These are phyloP conservation scores for Ceriops zippeliana DNA, from an alignment of 345 rosid species.

Conservation along the genomic window DNA sequence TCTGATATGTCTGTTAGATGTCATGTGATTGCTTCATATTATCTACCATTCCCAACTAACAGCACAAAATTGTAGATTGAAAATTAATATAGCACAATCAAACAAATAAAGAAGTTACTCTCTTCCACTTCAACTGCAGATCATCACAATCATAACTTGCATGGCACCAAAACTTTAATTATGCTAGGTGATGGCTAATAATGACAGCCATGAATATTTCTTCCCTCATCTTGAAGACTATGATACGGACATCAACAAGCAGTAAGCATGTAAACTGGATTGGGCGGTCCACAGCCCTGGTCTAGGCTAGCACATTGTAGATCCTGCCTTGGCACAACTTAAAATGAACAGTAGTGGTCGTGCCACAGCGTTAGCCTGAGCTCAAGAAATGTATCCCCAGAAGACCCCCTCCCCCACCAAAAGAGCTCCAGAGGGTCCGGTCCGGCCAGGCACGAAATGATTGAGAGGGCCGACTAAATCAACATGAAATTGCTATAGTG, in stretches of 20 bases:
- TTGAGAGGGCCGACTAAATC: too few relatives aligned
- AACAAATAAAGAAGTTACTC: not conserved
- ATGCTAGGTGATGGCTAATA: constrained; percentile 32
- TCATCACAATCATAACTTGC: constrained; percentile 45
- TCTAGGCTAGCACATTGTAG: too few relatives aligned
- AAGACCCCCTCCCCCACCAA: too few relatives aligned
- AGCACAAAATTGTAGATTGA: not conserved
- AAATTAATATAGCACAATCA: not conserved
- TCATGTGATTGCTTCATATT: constrained; percentile 40
- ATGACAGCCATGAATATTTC: constrained; percentile 9
- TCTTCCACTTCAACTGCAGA: constrained; percentile 37
- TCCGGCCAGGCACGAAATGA: too few relatives aligned
- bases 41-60: constrained; percentile 62
- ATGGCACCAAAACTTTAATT: constrained; percentile 63
- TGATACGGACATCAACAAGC: not conserved
- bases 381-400: too few relatives aligned
- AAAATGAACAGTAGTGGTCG: too few relatives aligned
- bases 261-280: not conserved
- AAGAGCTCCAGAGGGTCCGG: too few relatives aligned
- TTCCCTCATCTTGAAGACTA: not conserved
- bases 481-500: too few relatives aligned
- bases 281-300: too few relatives aligned
- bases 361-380: too few relatives aligned
- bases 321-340: too few relatives aligned
- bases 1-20: constrained; percentile 12